Evolutionary conservation across 352 stramenopile species (phyloP), one percentile per base, ranked within the genome.

Genomic region (Paralagenidium karlingii): DNA sequence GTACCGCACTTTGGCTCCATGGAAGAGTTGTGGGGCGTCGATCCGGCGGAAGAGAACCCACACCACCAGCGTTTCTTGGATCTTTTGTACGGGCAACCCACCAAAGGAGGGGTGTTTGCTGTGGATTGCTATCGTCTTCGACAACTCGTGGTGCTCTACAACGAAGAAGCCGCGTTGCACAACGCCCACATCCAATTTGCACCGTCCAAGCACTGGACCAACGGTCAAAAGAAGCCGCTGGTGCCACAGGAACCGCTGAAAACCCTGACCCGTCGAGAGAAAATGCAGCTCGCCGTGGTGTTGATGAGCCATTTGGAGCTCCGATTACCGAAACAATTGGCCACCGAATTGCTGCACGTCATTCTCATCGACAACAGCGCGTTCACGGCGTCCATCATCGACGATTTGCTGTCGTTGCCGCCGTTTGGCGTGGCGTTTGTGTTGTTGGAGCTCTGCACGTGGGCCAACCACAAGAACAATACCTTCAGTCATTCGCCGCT

Each of bases 131-230:
- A 49, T 45, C 69, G 70, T 21, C 44, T 81, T 5, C 29, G 45
- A 7, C 45, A 47, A 5, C 41, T 85, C 21, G 25, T 64, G 10
- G 37, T 40, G 6, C 60, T 82, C 30, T 55, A 82, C 38, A 68
- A 81, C 44, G 38, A 51, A 31, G 59, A 78, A 46, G 34, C 54
- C 15, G 22, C n/a, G 1, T 26, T 76, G 7, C 62, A 79, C 47
- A 82, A 82, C 19, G 19, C 45, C 0, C 33, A 78, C 38, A 45
- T 41, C n/a, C 46, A 60, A 5, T 76, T 85, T 20, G 55, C 68
- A 3, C 43, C 65, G 2, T 56, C 46, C 5, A 69, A 58, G 33
- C 41, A 60, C 19, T 37, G 43, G 8, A 22, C 30, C 2, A 76
- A 60, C n/a, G 49, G 53, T 5, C 51, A 51, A 11, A 18, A 39